phyloP scores from a whole-genome alignment of 768 basidiomycete genomes.

The Naganishia randhawae region DNA sequence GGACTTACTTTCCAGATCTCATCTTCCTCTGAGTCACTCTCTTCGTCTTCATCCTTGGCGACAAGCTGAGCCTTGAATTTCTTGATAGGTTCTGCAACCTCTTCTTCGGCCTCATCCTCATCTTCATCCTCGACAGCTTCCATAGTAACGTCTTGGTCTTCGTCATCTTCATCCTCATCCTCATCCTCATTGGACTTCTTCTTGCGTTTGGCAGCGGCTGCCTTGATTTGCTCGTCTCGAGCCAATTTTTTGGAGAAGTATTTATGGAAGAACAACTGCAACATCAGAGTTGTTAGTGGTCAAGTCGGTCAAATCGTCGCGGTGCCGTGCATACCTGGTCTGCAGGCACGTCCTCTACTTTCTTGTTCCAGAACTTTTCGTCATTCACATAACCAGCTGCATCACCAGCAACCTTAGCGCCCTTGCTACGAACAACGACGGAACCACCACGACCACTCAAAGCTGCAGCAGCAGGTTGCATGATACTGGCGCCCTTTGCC shows the following conservation, averaged over 20 bases:
- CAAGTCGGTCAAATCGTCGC: neutral
- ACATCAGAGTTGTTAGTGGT: neutral
- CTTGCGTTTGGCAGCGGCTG: conserved; percentile 52
- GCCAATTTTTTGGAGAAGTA: conserved; percentile 74
- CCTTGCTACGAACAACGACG: conserved; percentile 58
- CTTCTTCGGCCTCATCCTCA: conserved; percentile 55
- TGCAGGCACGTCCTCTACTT: conserved; percentile 69
- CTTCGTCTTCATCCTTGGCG: conserved; percentile 37
- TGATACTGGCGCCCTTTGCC: conserved; percentile 76
- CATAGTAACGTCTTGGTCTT: conserved; percentile 45
- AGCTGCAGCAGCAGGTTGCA: conserved; percentile 84
- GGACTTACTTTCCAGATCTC: conserved; percentile 81
- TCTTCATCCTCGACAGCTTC: conserved; percentile 54
- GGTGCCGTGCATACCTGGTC: conserved; percentile 65
- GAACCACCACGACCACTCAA: conserved; percentile 56
- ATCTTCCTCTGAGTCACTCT: conserved; percentile 55
- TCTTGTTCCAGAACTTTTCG: conserved; percentile 67
- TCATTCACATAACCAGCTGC: conserved; percentile 62
- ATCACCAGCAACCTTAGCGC: conserved; percentile 62
- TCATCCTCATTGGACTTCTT: conserved; percentile 51
- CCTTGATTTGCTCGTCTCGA: conserved; percentile 57
- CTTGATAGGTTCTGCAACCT: conserved; percentile 32
- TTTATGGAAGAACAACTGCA: conserved; percentile 81
- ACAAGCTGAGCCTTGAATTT: conserved; percentile 38
- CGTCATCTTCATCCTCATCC: conserved; percentile 47